Conservation (phyloP, 2,329 filamentous ascomycete species). For the Pestalotiopsis sp. region DNA sequence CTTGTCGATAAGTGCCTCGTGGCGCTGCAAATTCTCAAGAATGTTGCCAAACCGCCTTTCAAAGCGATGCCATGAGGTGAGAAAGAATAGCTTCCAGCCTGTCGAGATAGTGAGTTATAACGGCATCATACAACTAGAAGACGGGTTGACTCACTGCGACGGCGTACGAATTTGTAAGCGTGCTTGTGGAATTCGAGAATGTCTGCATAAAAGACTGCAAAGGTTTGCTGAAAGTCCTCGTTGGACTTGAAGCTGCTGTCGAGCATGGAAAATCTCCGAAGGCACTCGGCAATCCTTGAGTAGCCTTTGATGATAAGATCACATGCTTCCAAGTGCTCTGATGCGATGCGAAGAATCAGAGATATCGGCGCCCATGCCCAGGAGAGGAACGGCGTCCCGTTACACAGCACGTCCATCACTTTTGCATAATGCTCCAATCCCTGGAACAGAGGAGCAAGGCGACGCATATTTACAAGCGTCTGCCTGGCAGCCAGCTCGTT, state of each 20-base stretch:
- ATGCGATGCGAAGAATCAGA: constrained; percentile 18
- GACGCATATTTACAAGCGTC: neutral
- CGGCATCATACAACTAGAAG: neutral
- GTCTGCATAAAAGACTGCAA: neutral
- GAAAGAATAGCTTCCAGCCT: neutral
- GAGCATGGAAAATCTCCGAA: neutral
- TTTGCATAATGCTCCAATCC: neutral
- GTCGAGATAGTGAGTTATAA: neutral
- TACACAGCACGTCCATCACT: neutral
- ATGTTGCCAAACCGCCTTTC: neutral
- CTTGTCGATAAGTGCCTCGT: constrained; percentile 34
- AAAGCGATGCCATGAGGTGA: neutral
- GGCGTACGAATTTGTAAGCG: neutral
- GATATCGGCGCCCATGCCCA: neutral
- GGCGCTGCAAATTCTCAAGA: constrained; percentile 26
- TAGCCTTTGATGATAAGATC: neutral
- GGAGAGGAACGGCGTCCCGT: neutral
- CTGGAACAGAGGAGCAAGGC: neutral
- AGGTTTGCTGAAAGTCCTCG: neutral
- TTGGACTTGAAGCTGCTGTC: neutral
- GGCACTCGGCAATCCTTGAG: neutral
- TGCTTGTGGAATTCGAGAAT: neutral
- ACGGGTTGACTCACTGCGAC: neutral
- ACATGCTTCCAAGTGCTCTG: neutral
- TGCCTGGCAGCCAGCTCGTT: neutral